Base-by-base conservation (phyloP, 306 rosid genomes). In the Dalbergia cultrata region DNA sequence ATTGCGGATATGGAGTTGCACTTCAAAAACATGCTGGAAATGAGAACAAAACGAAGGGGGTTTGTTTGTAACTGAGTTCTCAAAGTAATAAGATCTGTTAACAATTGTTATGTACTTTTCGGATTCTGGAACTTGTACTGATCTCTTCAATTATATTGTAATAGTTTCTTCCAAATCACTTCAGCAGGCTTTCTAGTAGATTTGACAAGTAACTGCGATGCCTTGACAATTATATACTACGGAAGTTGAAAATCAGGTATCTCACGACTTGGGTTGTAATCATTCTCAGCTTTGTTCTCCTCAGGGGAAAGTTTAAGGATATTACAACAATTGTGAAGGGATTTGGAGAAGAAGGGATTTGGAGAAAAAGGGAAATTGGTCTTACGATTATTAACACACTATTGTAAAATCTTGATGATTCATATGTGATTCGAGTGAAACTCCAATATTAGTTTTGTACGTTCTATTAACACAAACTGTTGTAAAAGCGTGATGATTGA, bases 61-160 rank as follows among this genome's bases (percentile, higher is more conserved):
- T 67, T 21, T 10, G 37, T 47, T n/a, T 82, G 81, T 74, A 74
- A 67, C 44, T 67, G 13, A 66, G 60, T 57, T 73, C 33, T 17
- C 21, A 21, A 47, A 54, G 53, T 45, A 74, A 66, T 69, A 81
- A 67, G 45, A 59, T 74, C 56, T 57, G 45, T 71, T 37, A 22
- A 34, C 58, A 56, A 13, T 47, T 69, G 70, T 34, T 59, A 69
- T 65, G 33, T 68, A 43, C 82, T 41, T 17, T 19, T 17, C 35
- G 57, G 72, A 58, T 19, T 47, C 44, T 71, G 78, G 50, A 71
- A 61, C 78, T 62, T 61, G 83, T 80, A 71, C 70, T 59, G 17
- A 34, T 54, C 17, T 49, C 65, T 49, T 41, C 13, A 31, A 35
- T 65, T 72, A 72, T 63, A 72, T 52, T 50, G 75, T 50, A 8